Base-by-base conservation (phyloP, 495 filamentous ascomycete genomes). In the Penicillium crystallinum region DNA sequence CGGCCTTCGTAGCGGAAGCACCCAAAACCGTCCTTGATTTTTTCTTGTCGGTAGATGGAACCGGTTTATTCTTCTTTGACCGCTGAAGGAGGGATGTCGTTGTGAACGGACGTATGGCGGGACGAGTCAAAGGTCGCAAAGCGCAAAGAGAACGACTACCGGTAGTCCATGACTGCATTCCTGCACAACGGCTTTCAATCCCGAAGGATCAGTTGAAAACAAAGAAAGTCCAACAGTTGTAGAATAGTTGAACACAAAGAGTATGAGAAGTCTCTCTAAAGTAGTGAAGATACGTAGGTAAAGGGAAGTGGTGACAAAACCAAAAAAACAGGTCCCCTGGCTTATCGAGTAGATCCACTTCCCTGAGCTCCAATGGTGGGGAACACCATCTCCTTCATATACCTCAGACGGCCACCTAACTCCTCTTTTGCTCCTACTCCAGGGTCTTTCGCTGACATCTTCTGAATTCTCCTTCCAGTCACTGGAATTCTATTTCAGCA, bases 121-220 rank as follows among this genome's bases (percentile, higher is more conserved):
- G 56, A 46, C 55, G 59, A 36, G 60, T 40, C 18, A 61, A 52
- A 29, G 67, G 50, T 45, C 63, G 66, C 31, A 69, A 57, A 14
- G 62, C 54, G 50, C 68, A 67, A 50, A 66, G 62, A 61, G 69
- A 70, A 38, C 65, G 69, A 66, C 62, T 59, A 62, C 54, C 55
- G 54, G 52, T 57, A 22, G 58, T 57, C 70, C 73, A 74, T 74
- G 55, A 44, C 66, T 66, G 70, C 72, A 74, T 76, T 55, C 42
- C 64, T 59, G 34, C 30, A 42, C 50, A 38, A 34, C 33, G 47
- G 22, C 11, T n/a, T 21, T 30, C 48, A 50, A 34, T 49, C 35
- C 36, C 30, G 40, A 14, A 36, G 44, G 17, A 27, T 41, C 8
- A 46, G 21, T 39, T 19, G 17, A 15, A 33, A 12, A n/a, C 31